Conservation (phyloP, 108 stramenopile genomes). For the Stephanodiscus minutulus region DNA sequence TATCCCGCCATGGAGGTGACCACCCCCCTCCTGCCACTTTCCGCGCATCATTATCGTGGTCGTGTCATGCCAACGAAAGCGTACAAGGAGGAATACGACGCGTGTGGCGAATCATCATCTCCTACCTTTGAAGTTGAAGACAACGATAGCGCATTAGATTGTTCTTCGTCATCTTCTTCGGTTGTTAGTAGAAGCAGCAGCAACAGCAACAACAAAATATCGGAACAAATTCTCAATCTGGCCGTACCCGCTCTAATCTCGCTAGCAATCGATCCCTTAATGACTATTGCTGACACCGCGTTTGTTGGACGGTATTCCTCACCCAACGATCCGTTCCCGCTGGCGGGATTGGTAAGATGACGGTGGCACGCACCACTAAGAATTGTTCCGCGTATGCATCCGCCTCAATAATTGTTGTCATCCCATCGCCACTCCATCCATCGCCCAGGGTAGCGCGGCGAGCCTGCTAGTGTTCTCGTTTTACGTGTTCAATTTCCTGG, state of each 20-base stretch:
- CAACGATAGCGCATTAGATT: neutral
- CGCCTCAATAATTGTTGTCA: too few relatives aligned
- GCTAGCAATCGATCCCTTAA: conserved; percentile 79
- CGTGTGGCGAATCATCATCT: neutral
- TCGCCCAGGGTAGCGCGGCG: too few relatives aligned
- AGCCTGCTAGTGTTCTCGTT: conserved; percentile 80
- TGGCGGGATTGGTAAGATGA: conserved; percentile 87
- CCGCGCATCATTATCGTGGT: neutral
- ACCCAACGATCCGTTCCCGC: conserved; percentile 56
- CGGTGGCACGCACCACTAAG: conserved; percentile 64
- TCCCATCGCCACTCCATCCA: too few relatives aligned
- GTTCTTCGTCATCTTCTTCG: neutral
- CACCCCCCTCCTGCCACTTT: neutral
- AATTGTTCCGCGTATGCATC: conserved; percentile 72
- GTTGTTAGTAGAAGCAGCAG: neutral
- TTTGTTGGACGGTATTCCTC: conserved; percentile 74
- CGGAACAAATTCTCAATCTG: conserved; percentile 59
- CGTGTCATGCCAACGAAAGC: neutral
- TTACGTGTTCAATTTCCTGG: conserved; percentile 83
- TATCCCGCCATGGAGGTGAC: neutral
- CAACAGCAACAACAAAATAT: neutral
- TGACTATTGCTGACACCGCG: conserved; percentile 86
- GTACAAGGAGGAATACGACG: neutral
- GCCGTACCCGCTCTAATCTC: conserved; percentile 77
- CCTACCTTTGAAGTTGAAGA: neutral